Conservation (phyloP, 345 rosid species). For the Arabis alpina region DNA sequence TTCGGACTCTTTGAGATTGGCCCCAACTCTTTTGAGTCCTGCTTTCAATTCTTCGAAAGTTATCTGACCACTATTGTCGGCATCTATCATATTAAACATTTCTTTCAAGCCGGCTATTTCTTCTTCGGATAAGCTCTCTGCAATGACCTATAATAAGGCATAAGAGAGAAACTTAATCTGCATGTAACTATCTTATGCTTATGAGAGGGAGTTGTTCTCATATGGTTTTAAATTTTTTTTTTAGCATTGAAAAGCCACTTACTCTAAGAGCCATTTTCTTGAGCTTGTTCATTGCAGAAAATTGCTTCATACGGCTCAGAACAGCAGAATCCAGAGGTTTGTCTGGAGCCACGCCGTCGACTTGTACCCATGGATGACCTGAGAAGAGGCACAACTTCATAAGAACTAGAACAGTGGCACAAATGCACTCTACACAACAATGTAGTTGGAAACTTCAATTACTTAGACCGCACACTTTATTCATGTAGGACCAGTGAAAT, state of each 20-base stretch:
- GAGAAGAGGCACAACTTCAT: slow-evolving; percentile 31
- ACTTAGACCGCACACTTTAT: neutral
- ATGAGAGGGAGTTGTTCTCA: neutral
- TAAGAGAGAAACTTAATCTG: slow-evolving; percentile 18
- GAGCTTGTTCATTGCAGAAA: slow-evolving; percentile 92
- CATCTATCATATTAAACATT: slow-evolving; percentile 89
- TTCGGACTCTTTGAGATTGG: slow-evolving; percentile 87
- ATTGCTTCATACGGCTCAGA: slow-evolving; percentile 80
- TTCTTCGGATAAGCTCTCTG: slow-evolving; percentile 86
- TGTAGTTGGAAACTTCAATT: slow-evolving; percentile 4
- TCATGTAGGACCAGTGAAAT: slow-evolving; percentile 19
- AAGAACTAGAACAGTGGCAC: neutral
- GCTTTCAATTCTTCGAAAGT: slow-evolving; percentile 86
- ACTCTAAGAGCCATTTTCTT: slow-evolving; percentile 88
- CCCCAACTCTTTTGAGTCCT: slow-evolving; percentile 76
- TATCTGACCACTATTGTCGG: slow-evolving; percentile 84
- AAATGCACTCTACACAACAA: slow-evolving; percentile 24
- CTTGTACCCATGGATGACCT: slow-evolving; percentile 96
- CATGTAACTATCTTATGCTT: neutral
- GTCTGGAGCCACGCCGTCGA: slow-evolving; percentile 84
- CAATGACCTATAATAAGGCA: slow-evolving; percentile 59
- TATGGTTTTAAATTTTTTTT: neutral
- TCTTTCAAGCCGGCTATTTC: slow-evolving; percentile 91
- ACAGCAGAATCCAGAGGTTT: slow-evolving; percentile 92
- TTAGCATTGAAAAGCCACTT: slow-evolving; percentile 32